Conservation (phyloP, 2,329 filamentous ascomycete genomes). For the Chaetothyriales sp. region DNA sequence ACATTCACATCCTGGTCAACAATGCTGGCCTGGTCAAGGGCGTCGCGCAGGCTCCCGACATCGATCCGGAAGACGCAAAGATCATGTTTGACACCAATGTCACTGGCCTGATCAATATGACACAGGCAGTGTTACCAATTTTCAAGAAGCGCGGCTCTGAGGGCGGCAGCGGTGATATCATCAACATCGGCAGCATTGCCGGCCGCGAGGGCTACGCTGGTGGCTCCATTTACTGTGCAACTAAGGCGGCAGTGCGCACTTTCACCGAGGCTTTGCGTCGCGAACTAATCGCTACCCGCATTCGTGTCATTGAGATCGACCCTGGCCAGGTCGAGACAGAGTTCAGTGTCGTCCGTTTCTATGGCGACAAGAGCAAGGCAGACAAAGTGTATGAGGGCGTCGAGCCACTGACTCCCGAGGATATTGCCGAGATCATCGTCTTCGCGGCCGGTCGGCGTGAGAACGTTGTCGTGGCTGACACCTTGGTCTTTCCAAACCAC, state of each 20-base stretch:
- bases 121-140: constrained; percentile 71
- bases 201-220: constrained; percentile 72
- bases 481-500: constrained; percentile 73
- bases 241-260: constrained; percentile 71
- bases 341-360: constrained; percentile 79
- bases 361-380: constrained; percentile 76
- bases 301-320: constrained; percentile 75
- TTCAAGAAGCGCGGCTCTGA: constrained; percentile 51
- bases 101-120: constrained; percentile 89
- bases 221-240: constrained; percentile 82
- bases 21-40: constrained; percentile 90
- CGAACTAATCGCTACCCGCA: constrained; percentile 65
- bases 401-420: constrained; percentile 73
- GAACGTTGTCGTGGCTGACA: constrained; percentile 82
- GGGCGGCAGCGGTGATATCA: constrained; percentile 75
- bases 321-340: constrained; percentile 90
- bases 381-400: constrained; percentile 61
- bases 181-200: constrained; percentile 89
- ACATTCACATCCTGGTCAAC: constrained; percentile 82
- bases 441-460: constrained; percentile 70
- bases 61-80: constrained; percentile 64
- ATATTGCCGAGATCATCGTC: constrained; percentile 80
- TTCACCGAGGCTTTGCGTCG: constrained; percentile 73
- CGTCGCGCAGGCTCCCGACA: constrained; percentile 69
- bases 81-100: constrained; percentile 89